Percentiles rank a stretch among this genome's conserved stretches.
These are phyloP conservation scores for Stagonosporopsis vannaccii DNA, from an alignment of 2,329 filamentous ascomycete genomes.

Conservation along the genomic window DNA sequence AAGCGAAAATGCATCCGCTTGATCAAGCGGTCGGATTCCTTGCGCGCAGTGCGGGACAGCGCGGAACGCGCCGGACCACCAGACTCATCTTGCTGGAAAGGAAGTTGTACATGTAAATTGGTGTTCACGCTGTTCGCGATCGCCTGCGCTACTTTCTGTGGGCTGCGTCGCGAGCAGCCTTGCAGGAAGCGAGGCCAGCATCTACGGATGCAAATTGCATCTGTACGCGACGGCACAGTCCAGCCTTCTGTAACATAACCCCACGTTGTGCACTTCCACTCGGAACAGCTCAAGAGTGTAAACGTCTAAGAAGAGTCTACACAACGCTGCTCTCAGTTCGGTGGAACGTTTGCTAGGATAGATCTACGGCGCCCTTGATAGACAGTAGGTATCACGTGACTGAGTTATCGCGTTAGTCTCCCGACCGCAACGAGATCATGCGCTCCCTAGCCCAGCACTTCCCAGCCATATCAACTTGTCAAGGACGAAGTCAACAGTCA, in stretches of 20 bases:
- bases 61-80: no score
- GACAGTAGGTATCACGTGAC: no score
- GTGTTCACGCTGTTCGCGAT: neutral
- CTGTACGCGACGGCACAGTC: neutral
- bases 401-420: neutral
- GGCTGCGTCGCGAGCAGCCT: neutral
- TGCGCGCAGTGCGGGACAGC: neutral
- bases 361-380: no score
- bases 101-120: neutral
- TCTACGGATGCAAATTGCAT: neutral
- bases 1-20: neutral
- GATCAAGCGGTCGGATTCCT: neutral
- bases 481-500: no score
- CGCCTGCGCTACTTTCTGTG: neutral
- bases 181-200: neutral
- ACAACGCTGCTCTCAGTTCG: no score
- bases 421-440: neutral
- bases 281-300: no score
- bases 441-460: no score
- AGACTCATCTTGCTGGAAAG: no score
- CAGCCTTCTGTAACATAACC: no score
- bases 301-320: no score
- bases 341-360: no score
- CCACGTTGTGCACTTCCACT: no score
- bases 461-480: neutral